Evolutionary conservation across 352 stramenopile species (phyloP), one percentile per base, ranked within the genome.

Genomic region (Phytophthora capsici): DNA sequence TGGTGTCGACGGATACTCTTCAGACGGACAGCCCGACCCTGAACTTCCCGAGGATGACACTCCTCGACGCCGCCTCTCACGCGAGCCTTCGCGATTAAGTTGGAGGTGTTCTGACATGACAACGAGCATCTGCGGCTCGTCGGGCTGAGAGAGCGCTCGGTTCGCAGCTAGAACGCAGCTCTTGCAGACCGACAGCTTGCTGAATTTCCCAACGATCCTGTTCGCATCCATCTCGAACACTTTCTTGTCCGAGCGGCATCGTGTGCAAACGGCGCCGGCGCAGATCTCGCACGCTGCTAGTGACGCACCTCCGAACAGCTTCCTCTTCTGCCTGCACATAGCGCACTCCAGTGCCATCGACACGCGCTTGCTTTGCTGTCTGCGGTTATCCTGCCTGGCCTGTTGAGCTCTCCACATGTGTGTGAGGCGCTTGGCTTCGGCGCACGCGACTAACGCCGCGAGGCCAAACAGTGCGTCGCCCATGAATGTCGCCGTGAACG

Each of bases 351-450:
- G 63, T n/a, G 65, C 54, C 22, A 32, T 61, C 1, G 45, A 55
- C 14, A 40, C 47, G 4, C 62, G 34, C 9, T 30, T 58, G 28
- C 34, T 22, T 46, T 69, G 57, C 19, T 66, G 53, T 23, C 69
- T 50, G 12, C 64, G 56, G 5, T 61, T 48, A 30, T 66, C 57
- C 17, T 69, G 66, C 22, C 23, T 64, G 22, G 19, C 9, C n/a
- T 64, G 43, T 16, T 64, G 61, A 9, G 23, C 46, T 26, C 49
- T 59, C 53, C 73, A 55, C 76, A 82, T 84, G 6, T 72, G 59
- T 13, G 79, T 86, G 8, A 88, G 57, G 0, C 69, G 71, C 62
- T 83, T 86, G 16, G 71, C 63, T 32, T 88, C 79, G 7, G 74
- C 74, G 41, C 78, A 77, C 4, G 81, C 71, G 23, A 84, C 57